Percentiles rank a stretch among this genome's conserved stretches.
Evolutionary conservation across 768 basidiomycete genomes (phyloP).

Genomic region (Pleurotus eryngii): DNA sequence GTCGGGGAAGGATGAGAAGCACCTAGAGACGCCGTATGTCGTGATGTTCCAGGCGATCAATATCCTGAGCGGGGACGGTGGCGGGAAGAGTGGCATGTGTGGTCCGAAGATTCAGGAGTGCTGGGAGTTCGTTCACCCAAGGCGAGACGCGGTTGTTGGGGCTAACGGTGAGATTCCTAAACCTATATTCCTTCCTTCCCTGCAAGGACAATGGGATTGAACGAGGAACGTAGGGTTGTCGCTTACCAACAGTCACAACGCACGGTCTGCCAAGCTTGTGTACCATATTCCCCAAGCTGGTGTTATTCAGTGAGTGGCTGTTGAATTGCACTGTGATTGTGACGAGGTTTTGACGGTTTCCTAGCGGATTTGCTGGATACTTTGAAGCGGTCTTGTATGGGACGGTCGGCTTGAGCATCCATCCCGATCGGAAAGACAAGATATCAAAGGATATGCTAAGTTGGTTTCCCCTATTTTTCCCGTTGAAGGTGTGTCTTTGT

Average conservation of each 20-base stretch:
- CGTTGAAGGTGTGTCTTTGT: slow-evolving; percentile 64
- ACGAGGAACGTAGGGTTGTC: slow-evolving; percentile 63
- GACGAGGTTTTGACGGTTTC: neutral
- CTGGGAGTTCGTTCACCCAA: slow-evolving; percentile 96
- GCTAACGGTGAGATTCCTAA: slow-evolving; percentile 47
- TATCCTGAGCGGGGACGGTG: slow-evolving; percentile 75
- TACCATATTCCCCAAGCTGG: slow-evolving; percentile 97
- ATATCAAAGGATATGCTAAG: slow-evolving; percentile 97
- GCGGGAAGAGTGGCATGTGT: slow-evolving; percentile 59
- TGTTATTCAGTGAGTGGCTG: slow-evolving; percentile 65
- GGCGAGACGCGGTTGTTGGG: slow-evolving; percentile 74
- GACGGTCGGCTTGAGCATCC: slow-evolving; percentile 89
- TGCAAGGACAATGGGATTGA: neutral
- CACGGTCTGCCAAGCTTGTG: slow-evolving; percentile 76
- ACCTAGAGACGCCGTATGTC: slow-evolving; percentile 93
- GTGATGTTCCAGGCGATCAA: slow-evolving; percentile 98
- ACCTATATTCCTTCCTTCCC: no score
- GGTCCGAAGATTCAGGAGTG: slow-evolving; percentile 89
- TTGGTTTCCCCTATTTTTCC: slow-evolving; percentile 98
- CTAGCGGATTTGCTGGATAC: slow-evolving; percentile 87
- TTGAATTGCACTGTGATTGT: neutral
- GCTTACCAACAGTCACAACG: slow-evolving; percentile 94
- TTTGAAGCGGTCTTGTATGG: slow-evolving; percentile 93
- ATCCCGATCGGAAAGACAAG: slow-evolving; percentile 81
- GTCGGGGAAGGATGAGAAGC: slow-evolving; percentile 60